A percentile compares a stretch with the other conserved stretches of the same genome.
Conservation (phyloP, 2,329 filamentous ascomycete genomes). For the Pseudogymnoascus pannorum region DNA sequence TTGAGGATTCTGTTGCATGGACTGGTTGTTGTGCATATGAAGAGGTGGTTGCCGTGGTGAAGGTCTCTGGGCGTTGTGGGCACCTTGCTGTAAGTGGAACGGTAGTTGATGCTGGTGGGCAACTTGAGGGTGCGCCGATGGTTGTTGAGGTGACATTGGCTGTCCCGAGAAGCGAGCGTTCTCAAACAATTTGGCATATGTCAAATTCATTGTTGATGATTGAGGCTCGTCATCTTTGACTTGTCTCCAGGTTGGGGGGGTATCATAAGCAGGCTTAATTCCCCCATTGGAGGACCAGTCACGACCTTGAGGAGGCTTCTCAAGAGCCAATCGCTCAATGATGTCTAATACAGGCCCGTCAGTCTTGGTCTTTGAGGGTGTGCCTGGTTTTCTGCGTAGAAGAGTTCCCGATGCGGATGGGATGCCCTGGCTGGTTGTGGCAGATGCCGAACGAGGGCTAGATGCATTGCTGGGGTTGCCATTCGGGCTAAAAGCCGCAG, state of each 20-base stretch:
- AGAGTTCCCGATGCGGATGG: slow-evolving; percentile 39
- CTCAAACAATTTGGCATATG: slow-evolving; percentile 76
- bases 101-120: slow-evolving; percentile 80
- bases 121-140: slow-evolving; percentile 62
- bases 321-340: slow-evolving; percentile 49
- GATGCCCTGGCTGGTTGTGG: slow-evolving; percentile 27
- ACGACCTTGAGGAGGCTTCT: slow-evolving; percentile 46
- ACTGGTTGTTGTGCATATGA: slow-evolving; percentile 65
- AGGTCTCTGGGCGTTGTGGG: slow-evolving; percentile 58
- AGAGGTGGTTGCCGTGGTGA: slow-evolving; percentile 72
- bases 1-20: slow-evolving; percentile 53
- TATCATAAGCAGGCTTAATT: slow-evolving; percentile 78
- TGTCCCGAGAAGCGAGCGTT: slow-evolving; percentile 48
- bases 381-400: slow-evolving; percentile 64
- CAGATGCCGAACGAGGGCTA: slow-evolving; percentile 56
- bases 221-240: slow-evolving; percentile 64
- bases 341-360: slow-evolving; percentile 53
- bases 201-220: slow-evolving; percentile 55
- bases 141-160: slow-evolving; percentile 61
- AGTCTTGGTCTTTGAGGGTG: slow-evolving; percentile 46
- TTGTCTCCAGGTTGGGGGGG: slow-evolving; percentile 75
- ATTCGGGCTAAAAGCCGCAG: slow-evolving; percentile 71
- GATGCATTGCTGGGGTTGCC: slow-evolving; percentile 54
- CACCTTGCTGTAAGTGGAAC: slow-evolving; percentile 70
- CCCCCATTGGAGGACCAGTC: slow-evolving; percentile 72